These are phyloP conservation scores for Effrenium voratum DNA, from an alignment of 73 alveolate genomes.

Conservation along the genomic window DNA sequence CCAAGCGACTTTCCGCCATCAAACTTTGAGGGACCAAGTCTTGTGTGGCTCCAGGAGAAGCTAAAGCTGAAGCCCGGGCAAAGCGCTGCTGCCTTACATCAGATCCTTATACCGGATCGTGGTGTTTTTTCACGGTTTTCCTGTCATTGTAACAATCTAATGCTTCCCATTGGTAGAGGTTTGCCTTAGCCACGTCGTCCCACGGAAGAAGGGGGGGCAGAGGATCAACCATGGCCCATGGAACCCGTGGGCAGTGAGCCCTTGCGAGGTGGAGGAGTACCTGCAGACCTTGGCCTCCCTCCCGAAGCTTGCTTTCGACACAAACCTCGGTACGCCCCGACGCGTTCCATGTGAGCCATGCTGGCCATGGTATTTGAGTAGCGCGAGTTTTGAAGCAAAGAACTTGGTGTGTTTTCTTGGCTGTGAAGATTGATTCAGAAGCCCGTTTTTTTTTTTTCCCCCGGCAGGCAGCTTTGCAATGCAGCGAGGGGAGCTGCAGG, in stretches of 20 bases:
- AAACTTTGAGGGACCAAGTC: no score
- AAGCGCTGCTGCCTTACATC: neutral
- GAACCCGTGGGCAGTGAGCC: neutral
- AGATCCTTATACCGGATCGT: no score
- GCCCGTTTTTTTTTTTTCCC: neutral
- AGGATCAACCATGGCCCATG: neutral
- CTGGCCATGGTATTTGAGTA: neutral
- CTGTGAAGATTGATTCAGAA: neutral
- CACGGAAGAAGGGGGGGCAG: no score
- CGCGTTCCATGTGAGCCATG: no score
- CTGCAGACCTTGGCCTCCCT: conserved; percentile 60
- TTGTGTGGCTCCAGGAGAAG: conserved; percentile 5
- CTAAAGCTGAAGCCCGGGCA: conserved; percentile 72
- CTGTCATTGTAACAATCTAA: no score
- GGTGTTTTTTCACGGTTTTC: no score
- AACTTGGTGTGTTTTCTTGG: neutral
- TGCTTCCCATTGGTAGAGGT: no score
- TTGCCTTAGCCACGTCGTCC: no score
- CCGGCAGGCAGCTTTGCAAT: conserved; percentile 78
- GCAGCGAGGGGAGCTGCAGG: conserved; percentile 91
- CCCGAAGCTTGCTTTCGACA: conserved; percentile 82
- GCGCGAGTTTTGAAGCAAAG: neutral
- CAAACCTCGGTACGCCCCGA: conserved; percentile 47
- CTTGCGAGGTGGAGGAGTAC: conserved; percentile 45
- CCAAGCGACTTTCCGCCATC: no score